Evolutionary conservation across 2,329 filamentous ascomycete genomes (phyloP).

Genomic region (Phaeophleospora eucalypticola): DNA sequence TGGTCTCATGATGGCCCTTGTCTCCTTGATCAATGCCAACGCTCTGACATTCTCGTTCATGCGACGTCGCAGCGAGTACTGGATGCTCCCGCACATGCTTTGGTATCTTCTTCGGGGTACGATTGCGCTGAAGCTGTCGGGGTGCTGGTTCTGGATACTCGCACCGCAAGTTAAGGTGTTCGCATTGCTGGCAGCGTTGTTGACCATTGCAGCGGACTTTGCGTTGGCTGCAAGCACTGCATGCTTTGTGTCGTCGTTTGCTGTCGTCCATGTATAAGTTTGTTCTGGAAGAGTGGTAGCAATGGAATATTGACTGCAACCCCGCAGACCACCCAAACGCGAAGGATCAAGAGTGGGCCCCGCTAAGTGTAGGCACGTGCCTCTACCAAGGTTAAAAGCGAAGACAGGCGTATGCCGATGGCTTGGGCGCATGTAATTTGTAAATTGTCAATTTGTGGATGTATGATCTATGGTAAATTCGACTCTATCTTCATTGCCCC

Average conservation of each 20-base stretch:
- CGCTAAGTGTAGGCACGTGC: neutral
- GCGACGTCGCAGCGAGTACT: neutral
- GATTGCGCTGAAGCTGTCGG: slow-evolving; percentile 1
- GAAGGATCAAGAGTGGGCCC: neutral
- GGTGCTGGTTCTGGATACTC: slow-evolving; percentile 32
- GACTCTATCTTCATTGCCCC: neutral
- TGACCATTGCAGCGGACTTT: slow-evolving; percentile 48
- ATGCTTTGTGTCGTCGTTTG: slow-evolving; percentile 30
- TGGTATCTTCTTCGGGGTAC: neutral
- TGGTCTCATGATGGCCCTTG: neutral
- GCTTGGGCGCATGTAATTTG: too few species aligned
- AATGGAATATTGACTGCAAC: neutral
- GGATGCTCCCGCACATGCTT: neutral
- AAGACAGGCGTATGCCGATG: neutral
- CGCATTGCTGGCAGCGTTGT: slow-evolving; percentile 42
- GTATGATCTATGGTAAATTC: too few species aligned
- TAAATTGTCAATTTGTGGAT: too few species aligned
- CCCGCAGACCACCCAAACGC: too few species aligned
- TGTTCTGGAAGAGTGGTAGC: neutral
- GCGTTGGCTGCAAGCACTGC: slow-evolving; percentile 45
- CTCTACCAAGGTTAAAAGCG: neutral
- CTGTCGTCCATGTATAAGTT: slow-evolving; percentile 2
- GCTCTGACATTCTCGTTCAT: neutral
- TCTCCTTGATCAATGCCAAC: too few species aligned
- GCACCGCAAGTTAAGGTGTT: slow-evolving; percentile 44